Base-by-base conservation (phyloP, 2,329 filamentous ascomycete genomes). In the Metarhizium rileyi region DNA sequence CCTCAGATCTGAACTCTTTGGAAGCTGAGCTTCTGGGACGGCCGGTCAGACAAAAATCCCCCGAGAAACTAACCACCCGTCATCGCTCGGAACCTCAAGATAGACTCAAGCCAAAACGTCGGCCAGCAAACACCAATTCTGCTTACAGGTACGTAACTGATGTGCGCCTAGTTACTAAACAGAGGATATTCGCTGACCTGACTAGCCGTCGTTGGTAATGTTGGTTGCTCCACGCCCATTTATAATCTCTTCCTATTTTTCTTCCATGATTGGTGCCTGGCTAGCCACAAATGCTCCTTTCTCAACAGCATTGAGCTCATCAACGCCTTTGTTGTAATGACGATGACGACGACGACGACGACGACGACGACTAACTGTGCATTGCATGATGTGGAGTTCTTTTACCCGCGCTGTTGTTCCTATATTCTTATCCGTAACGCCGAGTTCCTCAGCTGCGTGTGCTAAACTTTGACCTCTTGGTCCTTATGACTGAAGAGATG, bases 21-120 rank as follows among this genome's bases (percentile, higher is more conserved):
- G 67, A 70, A 52, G 66, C 66, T 2, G 67, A 69, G 48, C 61
- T 70, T 2, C 54, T 70, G 1, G 67, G 67, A 30, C 58, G 62
- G 10, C 57, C 66, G 12, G 52, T 53, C 5, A 68, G 64, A 51
- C 56, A 59, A 16, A 65, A 60, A 50, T 60, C 59, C 12, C 54
- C 59, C 0, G 59, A 61, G 20, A 60, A 60, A 30, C 50, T 53
- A 5, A 52, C 49, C 20, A 49, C 53, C 38, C 61, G 57, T 6
- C 53, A 53, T 33, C 52, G 56, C 6, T 54, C 55, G 9, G 56
- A 59, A 35, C 51, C 50, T 16, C 53, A 55, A 10, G 43, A 48
- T 10, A 28, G 48, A 22, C 36, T 55, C 3, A 63, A 59, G 42
- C 57, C 57, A 9, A 63, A 61, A 45, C 65, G 64, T 36, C 66